Conservation (phyloP, 2,329 filamentous ascomycete genomes). For the Huntiella moniliformis region DNA sequence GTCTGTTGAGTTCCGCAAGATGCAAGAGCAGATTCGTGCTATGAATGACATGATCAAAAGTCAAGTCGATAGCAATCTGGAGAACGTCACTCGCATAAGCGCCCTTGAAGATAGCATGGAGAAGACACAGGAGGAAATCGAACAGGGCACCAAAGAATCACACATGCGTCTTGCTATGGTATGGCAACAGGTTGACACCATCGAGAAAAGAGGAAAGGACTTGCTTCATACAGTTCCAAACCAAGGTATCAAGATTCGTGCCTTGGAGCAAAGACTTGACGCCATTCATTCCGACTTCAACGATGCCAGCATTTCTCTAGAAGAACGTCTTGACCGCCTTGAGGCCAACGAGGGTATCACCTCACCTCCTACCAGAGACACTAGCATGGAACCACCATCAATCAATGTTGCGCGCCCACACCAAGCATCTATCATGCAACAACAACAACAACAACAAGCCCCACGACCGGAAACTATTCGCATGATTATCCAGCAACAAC, state of each 20-base stretch:
- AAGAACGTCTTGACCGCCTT: constrained; percentile 34
- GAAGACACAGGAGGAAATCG: constrained; percentile 30
- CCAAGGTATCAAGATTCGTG: constrained; percentile 5
- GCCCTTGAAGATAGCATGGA: constrained; percentile 36
- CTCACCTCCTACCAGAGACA: not conserved
- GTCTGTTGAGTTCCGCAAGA: constrained; percentile 28
- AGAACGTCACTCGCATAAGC: constrained; percentile 25
- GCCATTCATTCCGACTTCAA: constrained; percentile 25
- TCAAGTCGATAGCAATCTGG: constrained; percentile 21
- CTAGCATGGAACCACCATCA: not conserved
- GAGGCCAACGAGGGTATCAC: constrained; percentile 15
- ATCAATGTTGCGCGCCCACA: not conserved
- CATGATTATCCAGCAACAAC: not conserved
- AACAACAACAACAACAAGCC: not conserved
- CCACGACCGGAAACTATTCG: too few species aligned
- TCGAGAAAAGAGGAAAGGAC: constrained; percentile 19
- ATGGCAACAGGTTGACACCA: constrained; percentile 31
- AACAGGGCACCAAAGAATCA: constrained; percentile 32
- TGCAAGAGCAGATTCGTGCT: constrained; percentile 26
- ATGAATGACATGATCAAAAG: constrained; percentile 26
- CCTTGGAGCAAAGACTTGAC: constrained; percentile 11
- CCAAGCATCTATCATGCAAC: not conserved
- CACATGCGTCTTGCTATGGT: constrained; percentile 35
- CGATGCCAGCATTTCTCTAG: constrained; percentile 31
- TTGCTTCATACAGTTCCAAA: constrained; percentile 10